Conservation (phyloP, 2,329 filamentous ascomycete genomes). For the Tolypocladium tropicale region DNA sequence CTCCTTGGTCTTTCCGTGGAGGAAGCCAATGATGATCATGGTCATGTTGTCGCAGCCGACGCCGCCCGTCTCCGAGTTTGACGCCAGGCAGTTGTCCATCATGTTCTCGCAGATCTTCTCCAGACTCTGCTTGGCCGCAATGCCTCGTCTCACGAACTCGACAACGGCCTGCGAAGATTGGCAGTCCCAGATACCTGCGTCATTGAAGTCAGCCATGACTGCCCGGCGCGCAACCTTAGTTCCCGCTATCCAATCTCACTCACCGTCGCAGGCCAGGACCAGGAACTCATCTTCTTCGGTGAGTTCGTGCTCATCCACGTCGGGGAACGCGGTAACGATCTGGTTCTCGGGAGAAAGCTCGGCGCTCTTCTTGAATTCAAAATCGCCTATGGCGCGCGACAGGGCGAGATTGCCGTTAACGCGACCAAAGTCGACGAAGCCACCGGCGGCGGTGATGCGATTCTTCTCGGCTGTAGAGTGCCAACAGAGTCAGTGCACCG, state of each 20-base stretch:
- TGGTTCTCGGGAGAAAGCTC: conserved; percentile 96
- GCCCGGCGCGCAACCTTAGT: background rate
- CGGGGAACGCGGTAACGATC: conserved; percentile 94
- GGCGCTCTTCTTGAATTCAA: conserved; percentile 99
- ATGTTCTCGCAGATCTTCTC: conserved; percentile 98
- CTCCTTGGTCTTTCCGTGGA: conserved; percentile 87
- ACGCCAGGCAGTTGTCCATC: conserved; percentile 99
- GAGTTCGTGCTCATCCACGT: conserved; percentile 85
- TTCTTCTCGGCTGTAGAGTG: conserved; percentile 73
- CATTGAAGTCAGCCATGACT: background rate
- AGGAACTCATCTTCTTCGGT: conserved; percentile 92
- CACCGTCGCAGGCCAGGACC: conserved; percentile 87
- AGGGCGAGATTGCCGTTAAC: conserved; percentile 97
- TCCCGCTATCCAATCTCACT: conserved; percentile 19
- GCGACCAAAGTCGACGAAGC: conserved; percentile 95
- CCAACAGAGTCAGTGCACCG: conserved; percentile 7
- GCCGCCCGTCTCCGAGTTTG: conserved; percentile 94
- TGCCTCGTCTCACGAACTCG: conserved; percentile 92
- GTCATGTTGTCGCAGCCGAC: conserved; percentile 99
- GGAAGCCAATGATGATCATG: conserved; percentile 81
- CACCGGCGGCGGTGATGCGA: conserved; percentile 87
- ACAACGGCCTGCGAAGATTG: conserved; percentile 96
- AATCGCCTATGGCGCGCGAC: conserved; percentile 95
- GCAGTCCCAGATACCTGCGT: conserved; percentile 94
- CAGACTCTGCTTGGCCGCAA: conserved; percentile 91